Conservation (phyloP, 257 asterid species). For the Voacanga thouarsii region DNA sequence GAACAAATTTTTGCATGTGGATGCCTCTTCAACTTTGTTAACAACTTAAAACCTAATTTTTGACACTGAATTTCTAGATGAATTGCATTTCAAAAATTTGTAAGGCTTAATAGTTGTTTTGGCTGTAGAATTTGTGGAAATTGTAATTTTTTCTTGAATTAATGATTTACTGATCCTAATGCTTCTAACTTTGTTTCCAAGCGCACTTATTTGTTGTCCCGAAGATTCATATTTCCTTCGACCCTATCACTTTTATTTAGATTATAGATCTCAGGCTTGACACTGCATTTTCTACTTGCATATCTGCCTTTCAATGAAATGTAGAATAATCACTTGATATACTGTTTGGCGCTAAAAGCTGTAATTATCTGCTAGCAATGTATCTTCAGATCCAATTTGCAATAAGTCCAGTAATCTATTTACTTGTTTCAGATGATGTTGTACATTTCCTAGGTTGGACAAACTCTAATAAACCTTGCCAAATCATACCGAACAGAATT, state of each 20-base stretch:
- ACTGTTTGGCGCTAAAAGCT: neutral
- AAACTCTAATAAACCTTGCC: neutral
- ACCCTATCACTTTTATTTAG: neutral
- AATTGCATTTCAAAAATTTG: neutral
- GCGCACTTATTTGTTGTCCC: neutral
- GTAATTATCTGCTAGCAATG: neutral
- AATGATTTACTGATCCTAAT: neutral
- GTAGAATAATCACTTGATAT: neutral
- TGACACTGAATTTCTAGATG: neutral
- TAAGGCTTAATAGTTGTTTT: neutral
- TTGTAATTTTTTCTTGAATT: neutral
- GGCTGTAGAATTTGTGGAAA: neutral
- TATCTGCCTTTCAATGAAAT: neutral
- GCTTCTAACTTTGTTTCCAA: neutral
- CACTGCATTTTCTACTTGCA: neutral
- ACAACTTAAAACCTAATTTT: neutral
- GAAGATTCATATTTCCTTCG: neutral
- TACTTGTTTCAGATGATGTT: neutral
- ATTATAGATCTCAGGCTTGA: neutral
- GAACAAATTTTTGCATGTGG: neutral
- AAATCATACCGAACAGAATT: neutral
- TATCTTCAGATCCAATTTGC: neutral
- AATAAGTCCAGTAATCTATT: neutral
- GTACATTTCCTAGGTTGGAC: neutral
- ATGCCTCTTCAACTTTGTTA: neutral